Conservation (phyloP, 768 basidiomycete species). For the Lanmaoa rubissima region DNA sequence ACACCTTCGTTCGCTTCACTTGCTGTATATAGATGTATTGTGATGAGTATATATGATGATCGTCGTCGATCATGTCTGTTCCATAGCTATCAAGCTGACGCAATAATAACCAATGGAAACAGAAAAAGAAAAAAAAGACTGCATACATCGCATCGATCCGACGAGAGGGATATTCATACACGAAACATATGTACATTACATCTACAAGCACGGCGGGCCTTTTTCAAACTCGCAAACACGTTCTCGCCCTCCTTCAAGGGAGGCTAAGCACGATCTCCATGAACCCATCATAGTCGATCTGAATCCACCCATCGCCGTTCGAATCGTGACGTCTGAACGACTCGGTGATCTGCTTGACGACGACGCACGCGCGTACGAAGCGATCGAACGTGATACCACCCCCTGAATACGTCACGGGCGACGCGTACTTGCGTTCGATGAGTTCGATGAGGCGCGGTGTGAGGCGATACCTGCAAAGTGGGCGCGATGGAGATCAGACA, state of each 20-base stretch:
- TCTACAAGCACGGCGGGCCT: too few species aligned
- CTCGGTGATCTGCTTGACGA: constrained; percentile 75
- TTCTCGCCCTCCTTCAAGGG: constrained; percentile 28
- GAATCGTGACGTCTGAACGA: constrained; percentile 64
- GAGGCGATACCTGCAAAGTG: constrained; percentile 53
- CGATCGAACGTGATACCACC: constrained; percentile 80
- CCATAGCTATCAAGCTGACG: too few species aligned
- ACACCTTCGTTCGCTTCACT: background rate
- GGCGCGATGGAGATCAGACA: background rate
- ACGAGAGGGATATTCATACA: too few species aligned
- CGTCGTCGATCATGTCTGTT: too few species aligned
- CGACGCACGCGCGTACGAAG: constrained; percentile 84
- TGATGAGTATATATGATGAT: too few species aligned
- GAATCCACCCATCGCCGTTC: constrained; percentile 54
- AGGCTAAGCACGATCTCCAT: constrained; percentile 48
- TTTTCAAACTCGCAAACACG: too few species aligned
- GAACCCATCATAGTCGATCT: constrained; percentile 55
- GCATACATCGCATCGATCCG: too few species aligned
- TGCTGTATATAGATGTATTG: background rate
- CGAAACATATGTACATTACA: too few species aligned
- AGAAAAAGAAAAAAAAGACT: too few species aligned
- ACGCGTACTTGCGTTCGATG: constrained; percentile 75
- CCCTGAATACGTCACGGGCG: constrained; percentile 34
- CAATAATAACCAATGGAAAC: too few species aligned
- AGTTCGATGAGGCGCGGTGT: constrained; percentile 62